Base-by-base conservation (phyloP, 495 filamentous ascomycete genomes). In the Podospora appendiculata region DNA sequence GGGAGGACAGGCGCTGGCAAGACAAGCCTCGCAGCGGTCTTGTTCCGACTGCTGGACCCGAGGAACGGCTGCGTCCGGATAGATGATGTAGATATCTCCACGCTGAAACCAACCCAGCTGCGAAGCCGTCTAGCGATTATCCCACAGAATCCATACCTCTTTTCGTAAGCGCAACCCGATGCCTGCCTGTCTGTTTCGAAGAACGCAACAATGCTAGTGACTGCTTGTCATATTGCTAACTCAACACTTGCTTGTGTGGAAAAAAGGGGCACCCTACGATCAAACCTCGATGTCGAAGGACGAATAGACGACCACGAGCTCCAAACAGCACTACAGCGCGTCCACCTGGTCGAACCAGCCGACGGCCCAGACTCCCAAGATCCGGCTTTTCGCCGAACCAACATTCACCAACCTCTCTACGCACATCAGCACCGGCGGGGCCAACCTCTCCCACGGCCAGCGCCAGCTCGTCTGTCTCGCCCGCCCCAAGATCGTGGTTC, bases 381-480 rank as follows among this genome's bases (percentile, higher is more conserved):
- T 2, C 25, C 25, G 25, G 5, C 25, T 25, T 25, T 5, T 25
- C 25, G 55, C 41, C 52, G 45, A 11, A 36, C 33, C 44, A 59
- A 54, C 51, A 50, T 57, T 63, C 48, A 52, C 50, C 18, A 55
- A 65, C 52, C 59, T 68, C 17, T 61, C 59, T 1, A 56, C 55
- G 6, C 54, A 56, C 18, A 55, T 66, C 49, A 54, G 47, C 44
- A 58, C 56, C 1, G 61, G 67, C n/a, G 79, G 79, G 11, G 63
- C 65, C 57, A 82, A 79, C 52, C 67, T 82, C 6, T 75, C 69
- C 0, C 77, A 76, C 14, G 79, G 79, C 8, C 78, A 81, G 64
- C 83, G 80, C 48, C 86, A 90, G 60, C 70, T 86, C 32, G 72
- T 88, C 14, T 85, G 84, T 25, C 82, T 90, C 50, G 86, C 87